Evolutionary conservation across 805 yeast species (phyloP).

Genomic region (Scheffersomyces lignosus): DNA sequence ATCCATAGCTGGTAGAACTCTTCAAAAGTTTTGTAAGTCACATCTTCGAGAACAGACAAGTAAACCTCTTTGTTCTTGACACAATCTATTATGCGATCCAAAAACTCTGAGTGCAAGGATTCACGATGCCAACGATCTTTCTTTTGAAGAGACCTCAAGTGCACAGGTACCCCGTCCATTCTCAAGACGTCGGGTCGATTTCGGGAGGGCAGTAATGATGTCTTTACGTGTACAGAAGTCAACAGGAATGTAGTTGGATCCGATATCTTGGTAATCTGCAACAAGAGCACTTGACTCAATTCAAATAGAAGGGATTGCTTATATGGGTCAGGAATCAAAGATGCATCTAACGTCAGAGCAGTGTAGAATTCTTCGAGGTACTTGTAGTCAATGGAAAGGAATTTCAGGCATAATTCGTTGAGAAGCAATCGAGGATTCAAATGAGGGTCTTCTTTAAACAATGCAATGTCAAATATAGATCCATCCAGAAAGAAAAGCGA

Average conservation of each 20-base stretch:
- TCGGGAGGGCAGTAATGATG: too few species aligned
- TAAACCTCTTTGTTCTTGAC: constrained; percentile 13
- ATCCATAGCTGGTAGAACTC: constrained; percentile 25
- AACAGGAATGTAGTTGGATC: constrained; percentile 8
- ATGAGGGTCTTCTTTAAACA: constrained; percentile 5
- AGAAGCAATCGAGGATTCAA: constrained; percentile 8
- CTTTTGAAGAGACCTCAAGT: neutral
- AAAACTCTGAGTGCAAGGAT: constrained; percentile 1
- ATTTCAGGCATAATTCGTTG: constrained; percentile 10
- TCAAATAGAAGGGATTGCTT: constrained; percentile 8
- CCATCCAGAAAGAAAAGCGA: constrained; percentile 14
- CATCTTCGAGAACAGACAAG: constrained; percentile 18
- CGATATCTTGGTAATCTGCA: constrained; percentile 12
- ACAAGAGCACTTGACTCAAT: constrained; percentile 8
- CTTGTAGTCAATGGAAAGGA: constrained; percentile 8
- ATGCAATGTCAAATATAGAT: constrained; percentile 1
- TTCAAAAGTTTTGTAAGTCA: constrained; percentile 14
- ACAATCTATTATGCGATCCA: constrained; percentile 6
- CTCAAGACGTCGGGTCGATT: too few species aligned
- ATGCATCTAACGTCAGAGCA: neutral
- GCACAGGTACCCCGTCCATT: too few species aligned
- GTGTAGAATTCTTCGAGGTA: constrained; percentile 14
- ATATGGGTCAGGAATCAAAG: constrained; percentile 6
- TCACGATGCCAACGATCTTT: neutral
- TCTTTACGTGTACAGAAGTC: too few species aligned